Evolutionary conservation across 1,284 basidiomycete genomes (phyloP).

Genomic region (Paramarasmius palmivorus): DNA sequence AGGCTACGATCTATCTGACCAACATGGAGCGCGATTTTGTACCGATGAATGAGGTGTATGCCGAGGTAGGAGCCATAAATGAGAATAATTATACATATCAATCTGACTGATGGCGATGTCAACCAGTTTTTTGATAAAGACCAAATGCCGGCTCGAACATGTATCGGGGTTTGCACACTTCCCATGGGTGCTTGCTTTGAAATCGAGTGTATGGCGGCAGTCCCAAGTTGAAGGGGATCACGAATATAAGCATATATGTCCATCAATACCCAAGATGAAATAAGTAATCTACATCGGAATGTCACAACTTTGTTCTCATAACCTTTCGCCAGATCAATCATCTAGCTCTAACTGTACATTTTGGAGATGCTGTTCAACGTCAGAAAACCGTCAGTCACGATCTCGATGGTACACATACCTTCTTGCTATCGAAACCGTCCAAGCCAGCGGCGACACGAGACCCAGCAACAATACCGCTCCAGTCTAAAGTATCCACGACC

Average conservation of each 20-base stretch:
- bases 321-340: no score
- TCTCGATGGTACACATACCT: conserved; percentile 24
- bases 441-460: conserved; percentile 70
- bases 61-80: no score
- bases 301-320: no score
- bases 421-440: conserved; percentile 54
- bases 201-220: conserved; percentile 64
- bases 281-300: no score
- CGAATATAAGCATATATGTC: no score
- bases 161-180: conserved; percentile 61
- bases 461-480: conserved; percentile 72
- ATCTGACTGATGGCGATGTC: neutral
- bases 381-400: neutral
- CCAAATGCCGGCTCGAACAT: conserved; percentile 63
- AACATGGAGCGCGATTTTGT: conserved; percentile 51
- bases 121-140: conserved; percentile 50
- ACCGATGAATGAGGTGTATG: conserved; percentile 56
- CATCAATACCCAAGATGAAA: no score
- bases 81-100: conserved; percentile 8
- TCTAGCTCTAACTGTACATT: conserved; percentile 17
- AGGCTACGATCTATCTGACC: conserved; percentile 60
- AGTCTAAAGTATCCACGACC: conserved; percentile 61
- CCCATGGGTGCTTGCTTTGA: conserved; percentile 64
- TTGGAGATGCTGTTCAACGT: conserved; percentile 20
- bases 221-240: conserved; percentile 22